These are phyloP conservation scores for Chalciporus sphaerocephalus DNA, from an alignment of 768 basidiomycete species.

Conservation along the genomic window DNA sequence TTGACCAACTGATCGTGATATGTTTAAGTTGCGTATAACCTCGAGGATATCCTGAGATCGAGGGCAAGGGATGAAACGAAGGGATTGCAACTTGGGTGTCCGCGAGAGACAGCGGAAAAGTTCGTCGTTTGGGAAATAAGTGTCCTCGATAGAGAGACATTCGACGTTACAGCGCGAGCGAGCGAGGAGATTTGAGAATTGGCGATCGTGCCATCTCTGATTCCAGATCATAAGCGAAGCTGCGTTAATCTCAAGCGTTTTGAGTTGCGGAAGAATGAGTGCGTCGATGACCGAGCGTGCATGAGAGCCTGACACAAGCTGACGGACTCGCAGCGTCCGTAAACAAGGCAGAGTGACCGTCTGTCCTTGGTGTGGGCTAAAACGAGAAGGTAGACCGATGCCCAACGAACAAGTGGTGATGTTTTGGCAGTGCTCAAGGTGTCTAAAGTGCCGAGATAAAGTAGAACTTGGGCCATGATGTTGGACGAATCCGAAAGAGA, in stretches of 20 bases:
- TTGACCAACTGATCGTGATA: neutral
- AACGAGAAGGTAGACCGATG: slow-evolving; percentile 5
- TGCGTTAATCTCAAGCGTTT: slow-evolving; percentile 19
- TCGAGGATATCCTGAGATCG: slow-evolving; percentile 13
- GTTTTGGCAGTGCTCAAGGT: slow-evolving; percentile 15
- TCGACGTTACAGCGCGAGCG: slow-evolving; percentile 15
- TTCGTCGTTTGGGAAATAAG: slow-evolving; percentile 16
- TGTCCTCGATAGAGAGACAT: slow-evolving; percentile 11
- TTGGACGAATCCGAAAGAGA: slow-evolving; percentile 11
- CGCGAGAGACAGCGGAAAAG: slow-evolving; percentile 18
- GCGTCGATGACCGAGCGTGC: slow-evolving; percentile 4
- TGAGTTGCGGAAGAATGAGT: slow-evolving; percentile 17
- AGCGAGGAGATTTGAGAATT: slow-evolving; percentile 15
- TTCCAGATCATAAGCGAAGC: neutral
- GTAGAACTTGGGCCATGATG: slow-evolving; percentile 3
- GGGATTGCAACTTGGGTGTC: slow-evolving; percentile 8
- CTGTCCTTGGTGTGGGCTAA: neutral
- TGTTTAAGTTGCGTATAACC: slow-evolving; percentile 4
- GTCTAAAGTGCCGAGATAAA: slow-evolving; percentile 1
- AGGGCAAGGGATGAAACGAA: slow-evolving; percentile 17
- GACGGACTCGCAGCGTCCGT: slow-evolving; percentile 16
- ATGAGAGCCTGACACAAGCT: neutral
- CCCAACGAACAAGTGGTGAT: slow-evolving; percentile 20
- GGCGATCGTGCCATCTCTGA: slow-evolving; percentile 5
- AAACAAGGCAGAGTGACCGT: slow-evolving; percentile 10